Base-by-base conservation (phyloP, 768 basidiomycete genomes). In the Russula compacta region DNA sequence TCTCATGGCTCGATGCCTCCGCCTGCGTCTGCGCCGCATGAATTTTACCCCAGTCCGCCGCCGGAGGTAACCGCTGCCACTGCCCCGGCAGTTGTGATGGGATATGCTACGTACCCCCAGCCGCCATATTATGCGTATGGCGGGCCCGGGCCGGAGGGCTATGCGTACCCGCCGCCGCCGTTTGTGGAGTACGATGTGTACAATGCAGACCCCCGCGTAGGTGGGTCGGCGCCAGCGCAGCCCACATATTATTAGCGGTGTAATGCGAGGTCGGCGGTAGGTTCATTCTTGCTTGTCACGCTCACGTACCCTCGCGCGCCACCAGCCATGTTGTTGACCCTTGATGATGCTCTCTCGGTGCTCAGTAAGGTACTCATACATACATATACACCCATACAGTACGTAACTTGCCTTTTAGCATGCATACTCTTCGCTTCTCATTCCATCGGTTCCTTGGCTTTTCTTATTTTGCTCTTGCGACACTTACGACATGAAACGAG, bases 101-200 rank as follows among this genome's bases (percentile, higher is more conserved):
- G 73, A 50, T 87, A 87, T 58, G 68, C 79, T 24, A 70, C 78
- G n/a, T 87, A 87, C 53, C 19, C 43, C 8, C 61, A 58, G 8
- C 56, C 58, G n/a, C 64, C 55, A 24, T 65, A 64, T 33, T 65
- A 64, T 51, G 21, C 32, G 17, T 62, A 53, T 43, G 56, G 56
- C 11, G 44, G 50, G 15, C 51, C 61, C 12, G 44, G 50, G 15
- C 51, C 61, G 15, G 61, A 62, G 24, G 61, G 56, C 5, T 62
- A 62, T 35, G 51, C 39, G 21, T 62, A 62, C 14, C 56, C 61
- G 0, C 55, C 49, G 11, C 51, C 61, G 19, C 60, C 44, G 33
- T 62, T 62, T 49, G 40, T 62, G 9, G 61, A 62, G 32, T 62
- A 62, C 33, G 61, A 62, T 35, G 61, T 44, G 12, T 62, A 62